These are phyloP conservation scores for Aspergillus heteromorphus DNA, from an alignment of 495 filamentous ascomycete genomes.

Conservation along the genomic window DNA sequence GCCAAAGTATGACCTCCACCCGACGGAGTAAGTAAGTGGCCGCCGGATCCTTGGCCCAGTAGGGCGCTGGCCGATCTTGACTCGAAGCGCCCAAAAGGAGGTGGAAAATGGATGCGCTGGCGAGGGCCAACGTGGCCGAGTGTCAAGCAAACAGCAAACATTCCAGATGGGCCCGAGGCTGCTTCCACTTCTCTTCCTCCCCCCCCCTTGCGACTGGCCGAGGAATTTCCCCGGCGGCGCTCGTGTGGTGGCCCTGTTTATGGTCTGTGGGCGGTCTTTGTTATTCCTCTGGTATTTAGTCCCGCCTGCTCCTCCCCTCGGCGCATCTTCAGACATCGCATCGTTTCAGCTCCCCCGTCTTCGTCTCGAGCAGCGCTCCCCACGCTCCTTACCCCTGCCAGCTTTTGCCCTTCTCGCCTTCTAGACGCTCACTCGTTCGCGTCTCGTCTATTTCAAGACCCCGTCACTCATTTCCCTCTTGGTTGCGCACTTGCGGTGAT, in stretches of 20 bases:
- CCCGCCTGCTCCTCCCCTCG: slow-evolving; percentile 3
- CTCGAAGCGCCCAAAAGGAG: not conserved
- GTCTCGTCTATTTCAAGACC: slow-evolving; percentile 8
- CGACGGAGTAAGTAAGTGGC: too few species aligned
- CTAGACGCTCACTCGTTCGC: slow-evolving; percentile 27
- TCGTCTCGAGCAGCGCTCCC: slow-evolving; percentile 25
- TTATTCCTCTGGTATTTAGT: slow-evolving; percentile 15
- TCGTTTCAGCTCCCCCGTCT: slow-evolving; percentile 16
- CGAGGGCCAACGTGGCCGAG: not conserved
- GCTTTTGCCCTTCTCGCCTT: slow-evolving; percentile 4
- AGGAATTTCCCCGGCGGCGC: slow-evolving; percentile 5
- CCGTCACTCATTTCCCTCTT: slow-evolving; percentile 12
- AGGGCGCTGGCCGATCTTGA: not conserved
- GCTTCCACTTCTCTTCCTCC: too few species aligned
- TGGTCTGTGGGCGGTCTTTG: slow-evolving; percentile 1
- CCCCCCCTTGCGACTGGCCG: slow-evolving; percentile 18
- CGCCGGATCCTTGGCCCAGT: not conserved
- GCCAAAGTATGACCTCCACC: not conserved
- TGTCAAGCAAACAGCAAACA: not conserved
- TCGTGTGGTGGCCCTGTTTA: not conserved
- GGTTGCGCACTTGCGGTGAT: not conserved
- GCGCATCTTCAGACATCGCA: slow-evolving; percentile 1
- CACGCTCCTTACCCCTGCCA: slow-evolving; percentile 20
- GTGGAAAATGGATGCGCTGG: not conserved
- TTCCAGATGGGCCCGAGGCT: not conserved